Evolutionary conservation across 1,139 yeast species (phyloP).

Genomic region (Nakaseomyces bracarensis): DNA sequence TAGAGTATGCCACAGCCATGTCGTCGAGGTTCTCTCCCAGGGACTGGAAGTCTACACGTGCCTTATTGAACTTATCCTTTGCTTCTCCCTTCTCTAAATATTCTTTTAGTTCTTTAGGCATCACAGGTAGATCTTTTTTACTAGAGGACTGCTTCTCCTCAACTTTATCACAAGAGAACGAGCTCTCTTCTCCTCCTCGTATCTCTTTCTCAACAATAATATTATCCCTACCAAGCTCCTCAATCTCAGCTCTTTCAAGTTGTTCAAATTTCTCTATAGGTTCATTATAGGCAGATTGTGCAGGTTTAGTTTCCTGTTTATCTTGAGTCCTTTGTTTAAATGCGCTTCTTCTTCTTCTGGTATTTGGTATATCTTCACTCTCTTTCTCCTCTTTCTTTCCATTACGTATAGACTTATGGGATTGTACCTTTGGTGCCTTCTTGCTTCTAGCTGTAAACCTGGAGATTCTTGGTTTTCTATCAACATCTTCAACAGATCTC

Average conservation of each 20-base stretch:
- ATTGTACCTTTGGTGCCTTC: too few relatives aligned
- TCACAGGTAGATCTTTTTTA: background rate
- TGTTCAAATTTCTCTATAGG: conserved; percentile 1
- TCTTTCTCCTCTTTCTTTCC: conserved; percentile 4
- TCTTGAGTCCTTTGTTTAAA: too few relatives aligned
- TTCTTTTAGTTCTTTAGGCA: conserved; percentile 4
- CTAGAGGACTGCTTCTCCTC: background rate
- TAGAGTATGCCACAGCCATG: conserved; percentile 53
- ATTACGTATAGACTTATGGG: background rate
- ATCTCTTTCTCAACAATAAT: background rate
- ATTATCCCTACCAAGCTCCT: background rate
- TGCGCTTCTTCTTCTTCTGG: background rate
- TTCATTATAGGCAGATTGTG: too few relatives aligned
- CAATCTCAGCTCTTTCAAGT: background rate
- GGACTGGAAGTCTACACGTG: conserved; percentile 37
- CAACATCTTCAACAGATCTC: conserved; percentile 1
- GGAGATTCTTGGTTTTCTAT: background rate
- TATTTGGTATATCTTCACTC: background rate
- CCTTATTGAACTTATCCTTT: conserved; percentile 11
- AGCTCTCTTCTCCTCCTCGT: background rate
- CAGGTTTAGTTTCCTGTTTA: too few relatives aligned
- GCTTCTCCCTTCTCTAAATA: conserved; percentile 8
- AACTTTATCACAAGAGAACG: too few relatives aligned
- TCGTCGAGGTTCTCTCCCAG: conserved; percentile 43
- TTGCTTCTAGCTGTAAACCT: background rate